phyloP scores from a whole-genome alignment of 805 yeast species.

The Saturnispora dispora region DNA sequence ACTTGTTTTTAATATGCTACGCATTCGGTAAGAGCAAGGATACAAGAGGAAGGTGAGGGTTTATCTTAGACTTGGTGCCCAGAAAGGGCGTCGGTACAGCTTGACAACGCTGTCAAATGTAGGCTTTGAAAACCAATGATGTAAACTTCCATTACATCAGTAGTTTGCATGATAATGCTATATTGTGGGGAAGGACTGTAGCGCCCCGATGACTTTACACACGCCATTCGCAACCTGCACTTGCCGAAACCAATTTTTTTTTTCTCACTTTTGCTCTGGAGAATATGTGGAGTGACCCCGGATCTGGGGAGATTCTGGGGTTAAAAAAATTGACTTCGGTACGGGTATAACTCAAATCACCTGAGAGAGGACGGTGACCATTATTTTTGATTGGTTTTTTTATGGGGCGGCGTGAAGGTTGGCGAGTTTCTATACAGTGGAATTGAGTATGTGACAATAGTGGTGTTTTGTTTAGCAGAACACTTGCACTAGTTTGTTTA shows the following conservation, averaged over 20 bases:
- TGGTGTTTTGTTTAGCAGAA: neutral
- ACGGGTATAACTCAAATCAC: neutral
- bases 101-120: neutral
- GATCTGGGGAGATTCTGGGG: conserved; percentile 3
- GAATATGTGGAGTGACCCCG: conserved; percentile 1
- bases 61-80: neutral
- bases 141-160: neutral
- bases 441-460: no score
- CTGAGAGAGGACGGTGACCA: neutral
- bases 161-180: neutral
- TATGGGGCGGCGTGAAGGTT: no score
- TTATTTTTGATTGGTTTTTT: no score
- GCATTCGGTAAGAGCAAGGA: neutral
- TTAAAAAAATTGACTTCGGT: neutral
- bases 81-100: no score
- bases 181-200: neutral
- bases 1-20: neutral
- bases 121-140: neutral
- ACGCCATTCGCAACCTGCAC: neutral
- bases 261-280: neutral
- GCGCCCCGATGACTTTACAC: neutral
- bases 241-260: neutral
- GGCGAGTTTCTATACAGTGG: neutral
- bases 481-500: neutral
- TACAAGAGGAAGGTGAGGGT: neutral